Percentiles rank a stretch among this genome's conserved stretches.
These are phyloP conservation scores for Hypoxylon lienhwacheense DNA, from an alignment of 495 filamentous ascomycete species.

Conservation along the genomic window DNA sequence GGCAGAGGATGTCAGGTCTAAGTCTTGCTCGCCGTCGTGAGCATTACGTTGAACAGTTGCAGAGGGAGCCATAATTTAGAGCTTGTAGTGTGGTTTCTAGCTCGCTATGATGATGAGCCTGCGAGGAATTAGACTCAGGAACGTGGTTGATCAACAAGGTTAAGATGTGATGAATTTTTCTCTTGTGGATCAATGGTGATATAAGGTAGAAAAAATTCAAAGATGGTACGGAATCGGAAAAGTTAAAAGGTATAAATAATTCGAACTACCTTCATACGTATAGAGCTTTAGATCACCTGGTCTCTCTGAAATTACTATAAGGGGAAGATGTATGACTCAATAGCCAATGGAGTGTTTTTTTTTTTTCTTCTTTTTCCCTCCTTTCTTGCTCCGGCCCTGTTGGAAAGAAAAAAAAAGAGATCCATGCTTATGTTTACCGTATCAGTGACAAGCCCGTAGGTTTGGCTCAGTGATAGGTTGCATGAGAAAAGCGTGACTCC, in stretches of 20 bases:
- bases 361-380: neutral
- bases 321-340: slow-evolving; percentile 36
- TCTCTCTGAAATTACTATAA: neutral
- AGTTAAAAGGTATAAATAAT: slow-evolving; percentile 25
- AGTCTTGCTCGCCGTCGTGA: slow-evolving; percentile 39
- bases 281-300: neutral
- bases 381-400: too few relatives aligned
- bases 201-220: slow-evolving; percentile 8
- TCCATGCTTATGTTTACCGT: slow-evolving; percentile 5
- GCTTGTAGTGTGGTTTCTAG: neutral
- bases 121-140: neutral
- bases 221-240: neutral
- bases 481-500: slow-evolving; percentile 22
- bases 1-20: slow-evolving; percentile 48
- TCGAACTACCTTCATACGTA: slow-evolving; percentile 6
- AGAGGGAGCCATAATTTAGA: slow-evolving; percentile 40
- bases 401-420: slow-evolving; percentile 1
- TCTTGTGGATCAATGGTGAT: slow-evolving; percentile 9
- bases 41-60: slow-evolving; percentile 14
- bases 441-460: slow-evolving; percentile 2
- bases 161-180: neutral
- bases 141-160: neutral
- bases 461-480: slow-evolving; percentile 14
- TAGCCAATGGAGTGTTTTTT: slow-evolving; percentile 33
- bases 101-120: neutral